Conservation (phyloP, 2,329 filamentous ascomycete species). For the Clonostachys sp. region DNA sequence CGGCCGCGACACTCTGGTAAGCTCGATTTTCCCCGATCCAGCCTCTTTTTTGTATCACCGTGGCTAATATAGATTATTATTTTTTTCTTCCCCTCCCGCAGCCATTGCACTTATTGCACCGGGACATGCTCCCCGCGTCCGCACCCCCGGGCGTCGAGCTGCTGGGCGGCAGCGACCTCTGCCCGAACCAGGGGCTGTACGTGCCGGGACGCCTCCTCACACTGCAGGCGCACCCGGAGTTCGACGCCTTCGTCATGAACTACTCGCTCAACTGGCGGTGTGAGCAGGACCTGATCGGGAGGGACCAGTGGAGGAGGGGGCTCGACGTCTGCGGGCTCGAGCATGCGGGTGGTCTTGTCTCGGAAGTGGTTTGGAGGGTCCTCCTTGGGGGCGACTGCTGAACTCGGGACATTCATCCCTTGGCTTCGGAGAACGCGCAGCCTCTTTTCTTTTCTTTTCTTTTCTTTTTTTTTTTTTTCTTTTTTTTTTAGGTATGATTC, state of each 20-base stretch:
- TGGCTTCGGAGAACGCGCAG: too few species aligned
- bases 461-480: too few species aligned
- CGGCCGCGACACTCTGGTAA: slow-evolving; percentile 1
- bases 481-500: too few species aligned
- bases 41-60: neutral
- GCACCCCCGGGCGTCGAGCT: slow-evolving; percentile 30
- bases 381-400: slow-evolving; percentile 2
- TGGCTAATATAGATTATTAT: neutral
- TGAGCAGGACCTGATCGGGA: slow-evolving; percentile 12
- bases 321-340: slow-evolving; percentile 1
- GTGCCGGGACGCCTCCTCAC: slow-evolving; percentile 28
- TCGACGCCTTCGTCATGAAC: slow-evolving; percentile 30
- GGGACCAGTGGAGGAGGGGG: slow-evolving; percentile 6
- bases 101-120: slow-evolving; percentile 42
- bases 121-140: slow-evolving; percentile 30
- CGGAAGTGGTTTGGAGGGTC: slow-evolving; percentile 18
- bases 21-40: slow-evolving; percentile 10
- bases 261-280: slow-evolving; percentile 22
- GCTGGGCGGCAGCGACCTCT: slow-evolving; percentile 32
- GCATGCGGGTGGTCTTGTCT: slow-evolving; percentile 18
- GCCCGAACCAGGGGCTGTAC: slow-evolving; percentile 36
- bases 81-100: slow-evolving; percentile 5
- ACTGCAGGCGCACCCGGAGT: slow-evolving; percentile 45
- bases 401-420: too few species aligned
- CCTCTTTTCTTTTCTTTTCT: too few species aligned